Base-by-base conservation (phyloP, 164 flowering plant genomes). In the Aristolochia contorta region DNA sequence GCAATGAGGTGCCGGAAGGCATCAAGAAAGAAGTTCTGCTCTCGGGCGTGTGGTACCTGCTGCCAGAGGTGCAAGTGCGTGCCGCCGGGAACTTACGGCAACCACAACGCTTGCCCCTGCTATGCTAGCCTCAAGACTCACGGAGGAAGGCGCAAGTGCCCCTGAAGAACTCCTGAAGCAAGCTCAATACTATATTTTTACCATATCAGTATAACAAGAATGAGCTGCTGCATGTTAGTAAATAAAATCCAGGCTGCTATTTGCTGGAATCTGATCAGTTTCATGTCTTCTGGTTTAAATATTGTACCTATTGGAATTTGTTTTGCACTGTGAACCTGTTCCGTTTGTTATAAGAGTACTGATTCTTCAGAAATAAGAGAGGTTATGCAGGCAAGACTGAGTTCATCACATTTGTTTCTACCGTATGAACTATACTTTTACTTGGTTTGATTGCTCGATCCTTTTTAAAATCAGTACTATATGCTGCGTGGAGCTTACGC, bases 51-150 rank as follows among this genome's bases (percentile, higher is more conserved):
- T 71, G 72, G 77, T 0, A 67, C 72, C 0, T 87, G 95, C 47
- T 87, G 95, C 70, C 21, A 6, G 43, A 66, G 66, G 32, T 85
- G 95, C 79, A 67, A 77, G n/a, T 87, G 95, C 47, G 95, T 87
- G 37, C 75, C 95, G 0, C 89, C 89, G 0, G 95, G 95, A 13
- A 83, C 95, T 33, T 83, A 74, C 15, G 94, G 90, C 56, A 78
- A 83, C 80, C 69, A 72, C 45, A 47, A 61, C 9, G 65, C 54
- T 0, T 85, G 95, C 69, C 91, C 91, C 0, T 87, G 95, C 72
- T 85, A 87, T 56, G 89, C 87, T 16, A 59, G 62, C 51, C 77
- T 82, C 64, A 67, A 12, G 37, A 72, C 75, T 27, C 64, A 65
- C 49, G 71, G 71, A 6, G 18, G 54, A 50, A 68, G 57, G 60